phyloP scores from a whole-genome alignment of 1,139 yeast species.

The Hemisphaericaspora subhashii region DNA sequence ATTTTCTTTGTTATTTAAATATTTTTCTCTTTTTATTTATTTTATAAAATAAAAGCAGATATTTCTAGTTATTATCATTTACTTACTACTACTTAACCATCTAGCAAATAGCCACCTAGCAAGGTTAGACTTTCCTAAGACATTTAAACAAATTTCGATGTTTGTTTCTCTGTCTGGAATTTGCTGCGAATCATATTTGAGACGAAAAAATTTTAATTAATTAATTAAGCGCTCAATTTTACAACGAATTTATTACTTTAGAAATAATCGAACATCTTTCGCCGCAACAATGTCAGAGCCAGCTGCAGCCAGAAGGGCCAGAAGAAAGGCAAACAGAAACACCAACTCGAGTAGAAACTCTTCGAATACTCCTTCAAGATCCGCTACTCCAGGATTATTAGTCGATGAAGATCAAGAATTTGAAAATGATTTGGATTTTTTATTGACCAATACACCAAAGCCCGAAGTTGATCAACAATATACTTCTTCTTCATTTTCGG shows the following conservation, averaged over 20 bases:
- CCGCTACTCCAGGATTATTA: conserved; percentile 9
- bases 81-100: no score
- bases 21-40: not conserved
- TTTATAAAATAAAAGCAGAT: conserved; percentile 2
- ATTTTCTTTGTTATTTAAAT: conserved; percentile 3
- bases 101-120: no score
- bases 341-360: conserved; percentile 1
- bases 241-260: no score
- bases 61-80: not conserved
- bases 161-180: no score
- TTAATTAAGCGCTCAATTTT: no score
- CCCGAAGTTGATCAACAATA: conserved; percentile 2
- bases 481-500: conserved; percentile 1
- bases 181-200: no score
- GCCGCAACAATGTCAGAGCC: conserved; percentile 4
- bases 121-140: no score
- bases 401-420: conserved; percentile 11
- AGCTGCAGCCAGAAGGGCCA: conserved; percentile 5
- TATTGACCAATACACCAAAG: conserved; percentile 13
- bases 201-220: no score
- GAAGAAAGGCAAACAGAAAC: conserved; percentile 8
- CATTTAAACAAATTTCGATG: no score
- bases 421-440: conserved; percentile 19
- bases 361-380: conserved; percentile 4
- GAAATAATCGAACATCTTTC: not conserved